Base-by-base conservation (phyloP, 2,329 filamentous ascomycete species). In the Metarhizium rileyi region DNA sequence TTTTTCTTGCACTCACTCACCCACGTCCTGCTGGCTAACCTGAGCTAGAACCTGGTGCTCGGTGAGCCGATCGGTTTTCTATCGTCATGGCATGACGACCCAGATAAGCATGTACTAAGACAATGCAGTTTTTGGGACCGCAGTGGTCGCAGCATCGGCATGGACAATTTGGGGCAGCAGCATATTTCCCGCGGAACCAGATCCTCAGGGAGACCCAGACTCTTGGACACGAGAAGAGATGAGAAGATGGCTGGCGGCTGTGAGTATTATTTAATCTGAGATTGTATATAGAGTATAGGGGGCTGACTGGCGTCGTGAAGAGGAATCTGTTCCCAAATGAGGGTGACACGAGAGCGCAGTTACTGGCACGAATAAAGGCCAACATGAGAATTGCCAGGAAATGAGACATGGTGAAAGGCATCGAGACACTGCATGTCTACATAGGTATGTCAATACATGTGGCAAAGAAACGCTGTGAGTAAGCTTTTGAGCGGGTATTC, bases 101-200 rank as follows among this genome's bases (percentile, higher is more conserved):
- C n/a, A n/a, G n/a, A n/a, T n/a, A n/a, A n/a, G 10, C 30, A 33
- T 28, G 27, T 28, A 33, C 30, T 14, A 35, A 41, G 14, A 22
- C 25, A n/a, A 26, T 38, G 27, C 22, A 83, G 87, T 83, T 18
- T 96, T 96, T 63, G 83, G 86, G 4, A 87, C 86, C 9, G 76
- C 94, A 47, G 78, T 96, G 14, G 86, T 87, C 6, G 88, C 86
- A 2, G 89, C 86, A 2, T 86, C 89, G 16, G 81, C 80, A 40
- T 95, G 86, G 84, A 78, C 80, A 18, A 91, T 96, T 59, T 94
- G 86, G 83, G 89, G 89, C 50, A 77, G 80, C 48, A 88, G 91
- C 55, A 78, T 96, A 61, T 95, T 96, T 60, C 90, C 90, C 1
- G 67, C 78, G 3, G 73, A 82, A 56, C 53, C 73, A 44, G 90